These are phyloP conservation scores for Cercospora janseana DNA, from an alignment of 2,329 filamentous ascomycete species.

Conservation along the genomic window DNA sequence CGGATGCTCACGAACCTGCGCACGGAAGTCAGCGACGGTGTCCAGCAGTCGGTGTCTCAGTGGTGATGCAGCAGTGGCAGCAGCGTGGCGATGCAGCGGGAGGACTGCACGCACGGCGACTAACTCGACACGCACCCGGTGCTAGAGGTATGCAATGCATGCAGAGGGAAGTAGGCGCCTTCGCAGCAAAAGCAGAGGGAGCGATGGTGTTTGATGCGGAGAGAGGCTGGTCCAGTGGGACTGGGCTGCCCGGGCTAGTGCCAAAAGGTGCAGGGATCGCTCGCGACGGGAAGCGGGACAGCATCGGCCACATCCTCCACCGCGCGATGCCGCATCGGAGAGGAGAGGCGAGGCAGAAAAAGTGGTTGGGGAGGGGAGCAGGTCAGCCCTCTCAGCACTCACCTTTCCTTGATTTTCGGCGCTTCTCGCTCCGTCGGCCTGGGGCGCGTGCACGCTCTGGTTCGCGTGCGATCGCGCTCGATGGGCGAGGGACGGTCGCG, in stretches of 20 bases:
- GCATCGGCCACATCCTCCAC: constrained; percentile 20
- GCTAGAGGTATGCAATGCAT: constrained; percentile 40
- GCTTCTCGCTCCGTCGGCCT: no score
- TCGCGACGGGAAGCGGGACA: constrained; percentile 22
- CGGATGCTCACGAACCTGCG: constrained; percentile 29
- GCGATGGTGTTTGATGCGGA: constrained; percentile 30
- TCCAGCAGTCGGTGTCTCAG: constrained; percentile 17
- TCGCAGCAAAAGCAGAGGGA: constrained; percentile 32
- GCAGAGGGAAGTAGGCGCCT: constrained; percentile 33
- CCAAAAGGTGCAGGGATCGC: no score
- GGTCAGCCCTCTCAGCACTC: neutral
- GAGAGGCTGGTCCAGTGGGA: constrained; percentile 34
- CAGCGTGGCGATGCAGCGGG: constrained; percentile 25
- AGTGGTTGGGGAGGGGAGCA: constrained; percentile 20
- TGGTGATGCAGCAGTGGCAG: no score
- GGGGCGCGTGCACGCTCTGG: no score
- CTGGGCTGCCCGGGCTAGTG: no score
- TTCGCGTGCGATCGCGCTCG: neutral
- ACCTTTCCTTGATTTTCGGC: constrained; percentile 13
- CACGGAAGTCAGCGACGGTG: constrained; percentile 23
- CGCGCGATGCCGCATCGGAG: constrained; percentile 22
- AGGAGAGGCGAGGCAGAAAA: constrained; percentile 21
- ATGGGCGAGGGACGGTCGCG: neutral
- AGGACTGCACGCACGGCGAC: constrained; percentile 36
- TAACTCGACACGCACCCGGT: constrained; percentile 38